Percentiles rank a stretch among this genome's conserved stretches.
Evolutionary conservation across 2,329 filamentous ascomycete genomes (phyloP).

Genomic region (Sarocladium brachiariae): DNA sequence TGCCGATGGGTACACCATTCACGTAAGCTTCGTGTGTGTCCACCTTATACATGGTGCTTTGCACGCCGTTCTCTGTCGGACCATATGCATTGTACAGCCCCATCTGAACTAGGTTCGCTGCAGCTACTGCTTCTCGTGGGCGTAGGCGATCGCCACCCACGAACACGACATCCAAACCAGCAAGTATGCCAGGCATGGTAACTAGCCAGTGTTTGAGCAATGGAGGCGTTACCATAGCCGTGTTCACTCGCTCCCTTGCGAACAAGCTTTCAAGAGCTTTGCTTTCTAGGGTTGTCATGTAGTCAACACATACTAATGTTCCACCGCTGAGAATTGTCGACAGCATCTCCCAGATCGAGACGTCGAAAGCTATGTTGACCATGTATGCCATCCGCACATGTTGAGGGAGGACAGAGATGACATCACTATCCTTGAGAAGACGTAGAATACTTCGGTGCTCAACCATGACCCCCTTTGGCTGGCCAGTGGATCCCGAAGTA

Average conservation of each 20-base stretch:
- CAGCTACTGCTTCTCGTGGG: too few species aligned
- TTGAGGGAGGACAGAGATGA: not conserved
- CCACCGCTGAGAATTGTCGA: slow-evolving; percentile 13
- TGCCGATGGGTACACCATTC: slow-evolving; percentile 17
- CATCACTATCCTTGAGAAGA: slow-evolving; percentile 7
- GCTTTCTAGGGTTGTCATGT: slow-evolving; percentile 8
- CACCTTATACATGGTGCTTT: slow-evolving; percentile 13
- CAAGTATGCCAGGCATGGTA: slow-evolving; percentile 9
- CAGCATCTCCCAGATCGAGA: slow-evolving; percentile 13
- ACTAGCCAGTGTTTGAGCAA: slow-evolving; percentile 17
- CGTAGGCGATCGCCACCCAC: slow-evolving; percentile 16
- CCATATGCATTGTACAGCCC: slow-evolving; percentile 13
- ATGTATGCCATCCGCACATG: slow-evolving; percentile 1
- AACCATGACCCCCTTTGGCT: slow-evolving; percentile 40
- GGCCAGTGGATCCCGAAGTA: slow-evolving; percentile 45
- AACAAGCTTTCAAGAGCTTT: slow-evolving; percentile 11
- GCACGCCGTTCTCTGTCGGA: slow-evolving; percentile 15
- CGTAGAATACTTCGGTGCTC: slow-evolving; percentile 15
- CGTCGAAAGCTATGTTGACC: slow-evolving; percentile 12
- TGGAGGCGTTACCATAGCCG: slow-evolving; percentile 13
- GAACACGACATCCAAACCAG: slow-evolving; percentile 10
- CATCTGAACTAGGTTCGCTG: too few species aligned
- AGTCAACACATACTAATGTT: slow-evolving; percentile 12
- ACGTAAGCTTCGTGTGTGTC: not conserved
- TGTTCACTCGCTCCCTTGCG: slow-evolving; percentile 11